Evolutionary conservation across 495 filamentous ascomycete species (phyloP), one percentile per base, ranked within the genome.

Genomic region (Daldinia caldariorum): DNA sequence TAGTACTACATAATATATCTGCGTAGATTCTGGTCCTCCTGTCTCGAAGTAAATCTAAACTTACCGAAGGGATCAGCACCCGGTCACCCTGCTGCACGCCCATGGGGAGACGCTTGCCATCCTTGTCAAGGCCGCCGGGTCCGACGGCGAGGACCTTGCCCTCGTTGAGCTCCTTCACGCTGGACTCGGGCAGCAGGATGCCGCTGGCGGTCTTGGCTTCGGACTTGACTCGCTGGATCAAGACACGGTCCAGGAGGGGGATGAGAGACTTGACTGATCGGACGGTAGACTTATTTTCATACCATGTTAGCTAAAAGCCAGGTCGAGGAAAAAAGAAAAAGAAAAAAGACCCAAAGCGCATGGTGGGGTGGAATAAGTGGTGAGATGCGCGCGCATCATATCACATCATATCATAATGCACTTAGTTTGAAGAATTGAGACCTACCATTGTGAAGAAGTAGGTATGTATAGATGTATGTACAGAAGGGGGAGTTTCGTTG

Each of bases 101-200:
- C 83, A 92, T 91, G 70, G 89, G 84, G 66, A 97, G 80, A 66
- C 92, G 87, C 85, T 94, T 90, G 65, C 95, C 95, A 56, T 97
- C 91, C 80, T 89, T 91, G 83, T 94, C 92, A 56, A 96, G 68
- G 10, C 82, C 88, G 73, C 95, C 95, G 58, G 95, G 96, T 37
- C 95, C 95, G 56, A 98, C 94, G 68, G 95, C 96, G 63, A 99
- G 85, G 66, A 99, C 95, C 81, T 90, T 90, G 71, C 92, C 95
- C 86, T 97, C 95, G 82, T 97, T 97, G 81, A 97, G 88, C 80
- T 99, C 95, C 88, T 99, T 97, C 72, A 97, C 93, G 78, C 89
- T 91, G 78, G 89, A 92, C 86, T 99, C 96, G 66, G 95, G 95
- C 69, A 99, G 92, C 87, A 94, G 97, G 86, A 99, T 94, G 73